Conservation (phyloP, 495 filamentous ascomycete species). For the Penicillium malachiteum region DNA sequence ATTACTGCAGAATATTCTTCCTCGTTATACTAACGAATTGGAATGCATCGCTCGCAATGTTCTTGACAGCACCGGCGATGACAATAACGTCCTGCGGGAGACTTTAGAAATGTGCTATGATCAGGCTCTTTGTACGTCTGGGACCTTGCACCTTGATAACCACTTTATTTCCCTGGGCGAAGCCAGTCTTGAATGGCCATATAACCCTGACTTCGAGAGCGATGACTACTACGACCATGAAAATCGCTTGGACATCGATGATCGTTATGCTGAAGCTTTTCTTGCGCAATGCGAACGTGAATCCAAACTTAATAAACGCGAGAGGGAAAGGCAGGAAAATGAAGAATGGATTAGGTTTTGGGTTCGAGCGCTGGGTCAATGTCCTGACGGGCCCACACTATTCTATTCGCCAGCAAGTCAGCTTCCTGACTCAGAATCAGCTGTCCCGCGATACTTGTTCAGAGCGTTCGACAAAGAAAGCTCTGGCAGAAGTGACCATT, state of each 20-base stretch:
- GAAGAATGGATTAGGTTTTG: constrained; percentile 8
- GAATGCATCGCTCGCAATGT: neutral
- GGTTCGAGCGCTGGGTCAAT: constrained; percentile 2
- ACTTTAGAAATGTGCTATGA: constrained; percentile 4
- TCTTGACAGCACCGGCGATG: neutral
- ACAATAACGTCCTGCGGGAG: constrained; percentile 1
- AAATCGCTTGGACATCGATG: constrained; percentile 1
- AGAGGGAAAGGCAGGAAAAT: neutral
- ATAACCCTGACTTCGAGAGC: constrained; percentile 2
- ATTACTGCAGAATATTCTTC: constrained; percentile 1
- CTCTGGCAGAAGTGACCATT: constrained; percentile 2
- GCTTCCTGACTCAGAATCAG: neutral
- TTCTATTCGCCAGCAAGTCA: constrained; percentile 7
- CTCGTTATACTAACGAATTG: neutral
- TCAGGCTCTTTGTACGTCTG: constrained; percentile 2
- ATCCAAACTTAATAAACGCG: too few species aligned
- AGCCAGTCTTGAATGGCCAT: constrained; percentile 4
- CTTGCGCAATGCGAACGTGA: constrained; percentile 1
- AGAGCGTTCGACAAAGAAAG: constrained; percentile 5
- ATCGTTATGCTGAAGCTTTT: constrained; percentile 1
- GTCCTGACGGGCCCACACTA: constrained; percentile 1
- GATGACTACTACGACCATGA: constrained; percentile 2
- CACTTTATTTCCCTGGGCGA: constrained; percentile 2
- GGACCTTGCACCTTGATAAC: neutral
- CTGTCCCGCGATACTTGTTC: constrained; percentile 4